Evolutionary conservation across 1,139 yeast genomes (phyloP).

Genomic region (Geotrichum siamense): DNA sequence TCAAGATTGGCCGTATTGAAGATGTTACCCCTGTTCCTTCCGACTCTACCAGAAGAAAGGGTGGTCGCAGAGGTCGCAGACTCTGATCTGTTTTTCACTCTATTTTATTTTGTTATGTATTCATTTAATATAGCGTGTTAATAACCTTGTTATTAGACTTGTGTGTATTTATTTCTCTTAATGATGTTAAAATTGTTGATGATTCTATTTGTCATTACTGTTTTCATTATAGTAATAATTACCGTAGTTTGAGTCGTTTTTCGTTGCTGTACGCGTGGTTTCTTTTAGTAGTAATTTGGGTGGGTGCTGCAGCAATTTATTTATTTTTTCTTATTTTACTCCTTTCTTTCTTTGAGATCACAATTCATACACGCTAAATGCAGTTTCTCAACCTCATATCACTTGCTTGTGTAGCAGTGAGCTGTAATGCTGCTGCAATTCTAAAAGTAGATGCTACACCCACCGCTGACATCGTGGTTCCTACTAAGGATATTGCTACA

Average conservation of each 20-base stretch:
- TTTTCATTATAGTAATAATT: too few relatives aligned
- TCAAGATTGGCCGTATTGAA: constrained; percentile 99
- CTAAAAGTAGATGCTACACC: constrained; percentile 5
- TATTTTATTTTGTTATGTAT: constrained; percentile 5
- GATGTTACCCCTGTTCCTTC: constrained; percentile 99
- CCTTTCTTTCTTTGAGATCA: too few relatives aligned
- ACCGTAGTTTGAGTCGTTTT: too few relatives aligned
- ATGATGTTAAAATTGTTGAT: too few relatives aligned
- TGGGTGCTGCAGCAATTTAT: too few relatives aligned
- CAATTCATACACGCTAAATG: too few relatives aligned
- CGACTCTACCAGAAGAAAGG: constrained; percentile 99
- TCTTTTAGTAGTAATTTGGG: too few relatives aligned
- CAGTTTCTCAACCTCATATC: constrained; percentile 1
- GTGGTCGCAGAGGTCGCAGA: constrained; percentile 99
- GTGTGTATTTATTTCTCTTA: too few relatives aligned
- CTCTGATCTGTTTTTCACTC: constrained; percentile 47
- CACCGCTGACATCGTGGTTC: constrained; percentile 4
- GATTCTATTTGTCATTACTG: too few relatives aligned
- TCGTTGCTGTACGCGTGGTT: too few relatives aligned
- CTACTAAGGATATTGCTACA: constrained; percentile 2
- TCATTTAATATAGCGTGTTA: constrained; percentile 6
- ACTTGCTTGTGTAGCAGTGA: constrained; percentile 6
- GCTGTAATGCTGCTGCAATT: constrained; percentile 13
- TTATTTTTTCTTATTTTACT: too few relatives aligned
- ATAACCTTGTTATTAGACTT: too few relatives aligned